A percentile compares a stretch with the other conserved stretches of the same genome.
Evolutionary conservation across 2,329 filamentous ascomycete genomes (phyloP).

Genomic region (Fusarium verticillioides): DNA sequence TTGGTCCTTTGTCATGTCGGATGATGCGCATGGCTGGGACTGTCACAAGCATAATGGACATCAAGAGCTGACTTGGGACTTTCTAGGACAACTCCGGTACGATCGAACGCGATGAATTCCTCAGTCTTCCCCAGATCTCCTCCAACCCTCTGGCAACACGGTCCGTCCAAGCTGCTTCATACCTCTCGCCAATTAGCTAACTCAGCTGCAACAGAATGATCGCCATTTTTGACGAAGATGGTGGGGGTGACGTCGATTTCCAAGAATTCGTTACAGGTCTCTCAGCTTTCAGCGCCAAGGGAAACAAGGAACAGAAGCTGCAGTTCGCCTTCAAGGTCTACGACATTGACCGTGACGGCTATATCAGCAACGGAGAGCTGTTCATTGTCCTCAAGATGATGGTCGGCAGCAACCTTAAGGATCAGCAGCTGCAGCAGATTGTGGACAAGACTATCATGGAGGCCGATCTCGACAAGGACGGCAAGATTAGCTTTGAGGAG

Average conservation of each 20-base stretch:
- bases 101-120: conserved; percentile 98
- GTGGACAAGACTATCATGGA: conserved; percentile 99
- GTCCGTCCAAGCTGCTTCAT: conserved; percentile 56
- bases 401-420: conserved; percentile 99
- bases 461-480: conserved; percentile 93
- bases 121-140: conserved; percentile 95
- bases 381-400: conserved; percentile 99
- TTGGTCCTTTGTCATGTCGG: background rate
- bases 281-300: conserved; percentile 95
- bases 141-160: conserved; percentile 97
- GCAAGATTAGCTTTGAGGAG: conserved; percentile 99
- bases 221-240: conserved; percentile 98
- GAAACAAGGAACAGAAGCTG: conserved; percentile 99
- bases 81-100: conserved; percentile 93
- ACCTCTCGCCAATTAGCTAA: conserved; percentile 10
- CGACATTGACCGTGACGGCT: conserved; percentile 98
- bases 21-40: background rate
- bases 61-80: conserved; percentile 6
- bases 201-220: conserved; percentile 77
- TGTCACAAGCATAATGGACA: background rate
- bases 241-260: conserved; percentile 97
- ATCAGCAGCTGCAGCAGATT: conserved; percentile 98
- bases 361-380: conserved; percentile 97
- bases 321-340: conserved; percentile 99
- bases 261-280: conserved; percentile 97